A percentile compares a stretch with the other conserved stretches of the same genome.
Evolutionary conservation across 257 asterid genomes (phyloP).

Genomic region (Lavandula angustifolia): DNA sequence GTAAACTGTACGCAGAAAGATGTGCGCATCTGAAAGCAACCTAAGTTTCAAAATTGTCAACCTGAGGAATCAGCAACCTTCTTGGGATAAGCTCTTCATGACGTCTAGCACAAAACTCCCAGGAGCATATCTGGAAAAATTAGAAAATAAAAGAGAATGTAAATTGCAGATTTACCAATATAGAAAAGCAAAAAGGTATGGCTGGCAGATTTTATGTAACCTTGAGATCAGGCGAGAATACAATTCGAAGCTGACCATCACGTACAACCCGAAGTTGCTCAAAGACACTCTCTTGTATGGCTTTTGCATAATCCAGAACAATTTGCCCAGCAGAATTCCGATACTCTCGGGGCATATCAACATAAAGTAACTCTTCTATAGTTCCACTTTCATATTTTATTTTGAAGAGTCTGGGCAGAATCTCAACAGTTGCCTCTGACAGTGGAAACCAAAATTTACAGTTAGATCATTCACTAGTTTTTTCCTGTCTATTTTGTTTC

Average conservation of each 20-base stretch:
- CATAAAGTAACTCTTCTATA: slow-evolving; percentile 87
- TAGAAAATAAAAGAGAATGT: slow-evolving; percentile 14
- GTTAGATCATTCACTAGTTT: slow-evolving; percentile 28
- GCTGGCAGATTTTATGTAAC: slow-evolving; percentile 36
- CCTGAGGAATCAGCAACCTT: slow-evolving; percentile 96
- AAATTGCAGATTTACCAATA: slow-evolving; percentile 24
- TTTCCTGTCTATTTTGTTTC: slow-evolving; percentile 8
- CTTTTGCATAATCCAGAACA: slow-evolving; percentile 91
- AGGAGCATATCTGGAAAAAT: slow-evolving; percentile 76
- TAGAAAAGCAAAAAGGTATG: slow-evolving; percentile 14
- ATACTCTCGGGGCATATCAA: slow-evolving; percentile 97
- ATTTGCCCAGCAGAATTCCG: slow-evolving; percentile 91
- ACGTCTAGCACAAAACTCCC: slow-evolving; percentile 98
- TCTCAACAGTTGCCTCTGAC: slow-evolving; percentile 95
- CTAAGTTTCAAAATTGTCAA: slow-evolving; percentile 28
- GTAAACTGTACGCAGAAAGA: slow-evolving; percentile 6
- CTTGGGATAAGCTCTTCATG: slow-evolving; percentile 98
- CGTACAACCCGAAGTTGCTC: slow-evolving; percentile 99
- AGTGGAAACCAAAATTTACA: slow-evolving; percentile 25
- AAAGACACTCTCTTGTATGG: slow-evolving; percentile 95
- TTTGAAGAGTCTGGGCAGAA: slow-evolving; percentile 92
- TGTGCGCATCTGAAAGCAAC: neutral
- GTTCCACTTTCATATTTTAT: slow-evolving; percentile 98
- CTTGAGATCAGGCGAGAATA: slow-evolving; percentile 94
- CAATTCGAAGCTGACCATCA: slow-evolving; percentile 97